Percentiles rank a stretch among this genome's conserved stretches.
Evolutionary conservation across 345 rosid genomes (phyloP).

Genomic region (Conringia planisiliqua): DNA sequence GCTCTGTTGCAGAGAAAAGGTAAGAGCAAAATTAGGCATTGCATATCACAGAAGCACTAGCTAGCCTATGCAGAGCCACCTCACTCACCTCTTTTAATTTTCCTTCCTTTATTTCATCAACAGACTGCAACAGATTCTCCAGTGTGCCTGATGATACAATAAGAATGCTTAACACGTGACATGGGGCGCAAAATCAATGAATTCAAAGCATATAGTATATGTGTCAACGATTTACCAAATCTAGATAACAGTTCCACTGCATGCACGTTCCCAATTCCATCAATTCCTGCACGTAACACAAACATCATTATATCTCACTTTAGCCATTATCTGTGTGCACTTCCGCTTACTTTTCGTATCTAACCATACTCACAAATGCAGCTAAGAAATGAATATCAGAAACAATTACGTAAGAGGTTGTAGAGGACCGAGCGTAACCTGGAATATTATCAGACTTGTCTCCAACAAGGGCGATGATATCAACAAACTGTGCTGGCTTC

Average conservation of each 20-base stretch:
- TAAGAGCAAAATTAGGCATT: conserved; percentile 3
- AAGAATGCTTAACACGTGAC: conserved; percentile 1
- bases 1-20: conserved; percentile 40
- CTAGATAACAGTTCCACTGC: conserved; percentile 68
- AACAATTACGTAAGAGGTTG: neutral
- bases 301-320: conserved; percentile 19
- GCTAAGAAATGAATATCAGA: neutral
- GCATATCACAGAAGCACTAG: conserved; percentile 1
- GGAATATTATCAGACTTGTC: conserved; percentile 88
- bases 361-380: neutral
- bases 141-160: conserved; percentile 47
- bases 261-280: conserved; percentile 75
- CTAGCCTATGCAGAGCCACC: neutral
- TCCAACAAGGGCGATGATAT: conserved; percentile 75
- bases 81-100: conserved; percentile 55
- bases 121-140: conserved; percentile 68
- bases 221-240: conserved; percentile 55
- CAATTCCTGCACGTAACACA: conserved; percentile 60
- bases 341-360: conserved; percentile 1
- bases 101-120: conserved; percentile 68
- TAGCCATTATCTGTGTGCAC: neutral
- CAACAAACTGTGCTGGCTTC: conserved; percentile 87
- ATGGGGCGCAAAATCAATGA: neutral
- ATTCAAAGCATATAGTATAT: neutral
- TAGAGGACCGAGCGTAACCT: conserved; percentile 40